These are phyloP conservation scores for Verruconis gallopava DNA, from an alignment of 2,329 filamentous ascomycete genomes.

Conservation along the genomic window DNA sequence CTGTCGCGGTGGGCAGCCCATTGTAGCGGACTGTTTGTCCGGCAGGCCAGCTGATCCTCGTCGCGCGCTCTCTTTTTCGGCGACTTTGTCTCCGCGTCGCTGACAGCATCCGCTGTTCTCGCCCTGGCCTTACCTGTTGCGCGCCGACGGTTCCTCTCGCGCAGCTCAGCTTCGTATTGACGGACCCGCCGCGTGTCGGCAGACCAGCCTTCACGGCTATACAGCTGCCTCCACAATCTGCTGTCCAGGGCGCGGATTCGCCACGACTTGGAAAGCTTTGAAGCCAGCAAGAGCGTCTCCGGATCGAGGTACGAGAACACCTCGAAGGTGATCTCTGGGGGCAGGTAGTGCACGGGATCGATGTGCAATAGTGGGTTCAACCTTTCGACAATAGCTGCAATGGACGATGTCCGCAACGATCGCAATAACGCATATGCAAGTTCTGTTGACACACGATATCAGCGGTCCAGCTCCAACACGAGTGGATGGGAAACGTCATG, in stretches of 20 bases:
- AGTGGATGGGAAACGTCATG: too few relatives aligned
- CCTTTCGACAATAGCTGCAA: conserved; percentile 68
- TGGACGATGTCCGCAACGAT: conserved; percentile 64
- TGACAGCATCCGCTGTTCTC: conserved; percentile 27
- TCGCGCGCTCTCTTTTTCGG: conserved; percentile 9
- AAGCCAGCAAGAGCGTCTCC: conserved; percentile 64
- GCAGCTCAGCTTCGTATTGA: conserved; percentile 45
- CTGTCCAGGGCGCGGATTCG: conserved; percentile 68
- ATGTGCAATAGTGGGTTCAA: conserved; percentile 79
- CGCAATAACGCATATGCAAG: conserved; percentile 68
- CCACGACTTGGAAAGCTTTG: conserved; percentile 70
- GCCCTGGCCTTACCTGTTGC: conserved; percentile 37
- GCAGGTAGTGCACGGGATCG: conserved; percentile 76
- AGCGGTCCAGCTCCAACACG: too few relatives aligned
- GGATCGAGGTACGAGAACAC: conserved; percentile 80
- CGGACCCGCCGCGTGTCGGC: conserved; percentile 51
- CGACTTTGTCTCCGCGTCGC: conserved; percentile 9
- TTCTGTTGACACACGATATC: conserved; percentile 42
- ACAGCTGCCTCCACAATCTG: conserved; percentile 74
- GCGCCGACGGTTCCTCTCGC: conserved; percentile 16
- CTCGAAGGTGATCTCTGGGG: conserved; percentile 80
- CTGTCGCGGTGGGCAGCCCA: conserved; percentile 36
- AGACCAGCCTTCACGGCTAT: conserved; percentile 76
- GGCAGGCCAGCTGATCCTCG: conserved; percentile 12
- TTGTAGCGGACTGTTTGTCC: conserved; percentile 11